Evolutionary conservation across 805 yeast genomes (phyloP), one percentile per base, ranked within the genome.

Genomic region (Schwanniomyces sp.): DNA sequence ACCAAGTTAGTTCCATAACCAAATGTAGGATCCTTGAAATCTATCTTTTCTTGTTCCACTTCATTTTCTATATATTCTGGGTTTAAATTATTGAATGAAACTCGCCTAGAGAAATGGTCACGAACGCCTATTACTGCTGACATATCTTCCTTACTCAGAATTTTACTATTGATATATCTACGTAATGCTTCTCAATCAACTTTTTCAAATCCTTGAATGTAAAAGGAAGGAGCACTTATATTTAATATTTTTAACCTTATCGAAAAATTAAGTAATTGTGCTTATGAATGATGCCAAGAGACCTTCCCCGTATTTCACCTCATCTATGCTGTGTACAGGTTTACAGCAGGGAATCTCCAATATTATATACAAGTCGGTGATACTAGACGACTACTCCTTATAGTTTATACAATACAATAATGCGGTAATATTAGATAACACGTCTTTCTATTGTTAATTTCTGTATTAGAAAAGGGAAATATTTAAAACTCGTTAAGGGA

Each of bases 81-180:
- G 34, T 64, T 58, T 38, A 75, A 53, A 51, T 74, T 73, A 53
- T 72, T 73, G 61, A 76, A 76, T 11, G 79, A 74, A 2, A 76
- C 80, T 41, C 79, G 57, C 44, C 77, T 52, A 10, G 73, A 45
- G 48, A 59, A 67, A 14, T 45, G 48, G 36, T 34, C 37, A 28
- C 27, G 34, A 25, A 14, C 34, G 21, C 44, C 41, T 30, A 45
- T 32, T 14, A 32, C 21, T 32, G 36, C 14, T 12, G 48, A 40
- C 48, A 45, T 45, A 14, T 18, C 40, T 21, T 32, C 36, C 7
- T 18, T 11, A 32, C 21, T 16, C 36, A 32, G 21, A 32, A 32
- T 16, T 6, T 32, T 14, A 32, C 36, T 14, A 32, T 5, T 18
- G 11, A 32, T 14, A 8, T 32, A 32, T 32, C 21, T 32, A 32